Conservation (phyloP, 257 asterid genomes). For the Ehretia macrophylla region DNA sequence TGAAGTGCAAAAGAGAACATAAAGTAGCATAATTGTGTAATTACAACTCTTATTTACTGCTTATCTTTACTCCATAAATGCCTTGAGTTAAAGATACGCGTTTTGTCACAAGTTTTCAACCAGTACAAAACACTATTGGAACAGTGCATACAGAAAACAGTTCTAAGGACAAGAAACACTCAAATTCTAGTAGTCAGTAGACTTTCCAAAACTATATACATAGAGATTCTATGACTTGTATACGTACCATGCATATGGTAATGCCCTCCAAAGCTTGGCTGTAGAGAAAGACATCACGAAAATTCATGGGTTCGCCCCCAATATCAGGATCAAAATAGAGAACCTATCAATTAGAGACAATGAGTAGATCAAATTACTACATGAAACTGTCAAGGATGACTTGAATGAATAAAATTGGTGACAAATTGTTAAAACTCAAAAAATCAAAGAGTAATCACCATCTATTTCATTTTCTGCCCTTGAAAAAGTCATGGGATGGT, state of each 20-base stretch:
- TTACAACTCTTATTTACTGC: not conserved
- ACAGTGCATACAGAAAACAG: not conserved
- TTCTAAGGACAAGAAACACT: not conserved
- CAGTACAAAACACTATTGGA: not conserved
- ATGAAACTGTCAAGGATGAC: not conserved
- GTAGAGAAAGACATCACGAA: conserved; percentile 78
- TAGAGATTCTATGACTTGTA: not conserved
- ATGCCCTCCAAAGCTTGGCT: conserved; percentile 99
- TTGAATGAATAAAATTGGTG: not conserved
- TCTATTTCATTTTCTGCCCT: not conserved
- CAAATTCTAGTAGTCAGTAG: no score
- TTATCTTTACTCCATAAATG: not conserved
- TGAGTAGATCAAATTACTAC: conserved; percentile 8
- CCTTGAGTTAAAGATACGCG: not conserved
- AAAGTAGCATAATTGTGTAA: no score
- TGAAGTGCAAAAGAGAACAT: no score
- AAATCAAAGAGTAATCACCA: not conserved
- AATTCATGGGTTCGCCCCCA: conserved; percentile 77
- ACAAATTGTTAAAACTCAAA: not conserved
- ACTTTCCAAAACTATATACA: no score
- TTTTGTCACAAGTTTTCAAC: not conserved
- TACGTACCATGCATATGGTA: conserved; percentile 79
- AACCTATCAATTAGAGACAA: conserved; percentile 48
- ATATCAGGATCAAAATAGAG: conserved; percentile 74
- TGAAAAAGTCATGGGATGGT: no score